phyloP scores from a whole-genome alignment of 192 early-diverging fungal species.

The Coemansia sp. region DNA sequence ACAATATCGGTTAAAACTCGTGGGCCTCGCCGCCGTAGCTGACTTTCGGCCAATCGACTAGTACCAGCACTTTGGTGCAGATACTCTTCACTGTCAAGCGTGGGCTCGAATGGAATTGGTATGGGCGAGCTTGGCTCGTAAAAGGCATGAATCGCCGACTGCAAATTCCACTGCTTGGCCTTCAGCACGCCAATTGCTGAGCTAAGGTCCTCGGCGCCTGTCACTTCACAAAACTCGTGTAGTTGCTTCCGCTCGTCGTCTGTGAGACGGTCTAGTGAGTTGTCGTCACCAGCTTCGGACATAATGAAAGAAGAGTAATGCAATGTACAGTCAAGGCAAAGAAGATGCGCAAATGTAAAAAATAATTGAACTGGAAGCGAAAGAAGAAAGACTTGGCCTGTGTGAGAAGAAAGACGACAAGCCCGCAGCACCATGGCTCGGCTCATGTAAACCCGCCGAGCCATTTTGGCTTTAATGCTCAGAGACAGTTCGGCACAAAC shows the following conservation, averaged over 20 bases:
- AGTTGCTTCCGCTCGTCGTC: conserved; percentile 28
- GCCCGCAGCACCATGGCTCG: conserved; percentile 1
- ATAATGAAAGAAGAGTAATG: not conserved
- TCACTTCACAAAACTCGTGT: conserved; percentile 37
- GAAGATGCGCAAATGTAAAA: not conserved
- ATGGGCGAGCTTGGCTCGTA: conserved; percentile 25
- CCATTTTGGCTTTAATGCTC: too few relatives aligned
- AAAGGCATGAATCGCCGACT: conserved; percentile 36
- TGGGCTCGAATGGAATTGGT: not conserved
- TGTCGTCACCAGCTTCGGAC: not conserved
- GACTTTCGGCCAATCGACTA: not conserved
- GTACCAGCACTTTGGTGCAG: not conserved
- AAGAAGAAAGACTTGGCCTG: too few relatives aligned
- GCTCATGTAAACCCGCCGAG: not conserved
- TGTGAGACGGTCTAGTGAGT: conserved; percentile 25
- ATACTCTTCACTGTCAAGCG: not conserved
- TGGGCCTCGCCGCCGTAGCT: not conserved
- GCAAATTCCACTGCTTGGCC: conserved; percentile 34
- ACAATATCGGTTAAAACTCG: not conserved
- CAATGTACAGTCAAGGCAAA: not conserved
- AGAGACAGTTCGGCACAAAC: too few relatives aligned
- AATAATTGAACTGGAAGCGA: too few relatives aligned
- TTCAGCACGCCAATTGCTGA: conserved; percentile 24
- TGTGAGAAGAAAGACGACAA: not conserved
- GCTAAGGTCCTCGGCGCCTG: conserved; percentile 25